Percentiles rank a stretch among this genome's conserved stretches.
These are phyloP conservation scores for Starmerella bombicola DNA, from an alignment of 805 yeast species.

Conservation along the genomic window DNA sequence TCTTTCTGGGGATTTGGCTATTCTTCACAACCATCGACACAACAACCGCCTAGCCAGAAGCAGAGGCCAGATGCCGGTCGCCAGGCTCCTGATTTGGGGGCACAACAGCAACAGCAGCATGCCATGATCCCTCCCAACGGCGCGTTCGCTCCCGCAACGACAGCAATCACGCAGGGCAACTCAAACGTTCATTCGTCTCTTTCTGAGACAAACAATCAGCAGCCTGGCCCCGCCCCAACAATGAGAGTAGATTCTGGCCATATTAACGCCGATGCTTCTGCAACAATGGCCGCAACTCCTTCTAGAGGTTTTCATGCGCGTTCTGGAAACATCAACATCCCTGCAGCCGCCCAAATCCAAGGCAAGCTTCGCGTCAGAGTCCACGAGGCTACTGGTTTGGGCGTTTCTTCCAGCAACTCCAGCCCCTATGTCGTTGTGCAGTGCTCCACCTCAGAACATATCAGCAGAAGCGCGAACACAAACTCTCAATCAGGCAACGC, in stretches of 20 bases:
- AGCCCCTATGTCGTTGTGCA: conserved; percentile 66
- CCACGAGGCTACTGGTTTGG: conserved; percentile 47
- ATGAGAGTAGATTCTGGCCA: background rate
- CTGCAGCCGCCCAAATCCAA: conserved; percentile 19
- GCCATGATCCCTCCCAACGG: conserved; percentile 18
- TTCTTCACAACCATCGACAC: conserved; percentile 10
- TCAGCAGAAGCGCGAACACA: conserved; percentile 37
- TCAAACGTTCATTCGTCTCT: background rate
- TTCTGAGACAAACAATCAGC: background rate
- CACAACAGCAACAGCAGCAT: background rate
- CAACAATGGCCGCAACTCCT: conserved; percentile 1
- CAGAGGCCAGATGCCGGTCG: background rate
- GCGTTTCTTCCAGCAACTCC: conserved; percentile 24
- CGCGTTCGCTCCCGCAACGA: conserved; percentile 19
- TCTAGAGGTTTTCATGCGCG: background rate
- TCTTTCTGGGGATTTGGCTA: conserved; percentile 22
- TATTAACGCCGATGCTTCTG: background rate
- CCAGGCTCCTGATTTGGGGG: background rate
- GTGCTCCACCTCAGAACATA: conserved; percentile 81
- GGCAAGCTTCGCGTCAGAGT: conserved; percentile 77
- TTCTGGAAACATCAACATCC: conserved; percentile 12
- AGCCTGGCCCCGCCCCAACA: background rate
- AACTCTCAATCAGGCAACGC: conserved; percentile 17
- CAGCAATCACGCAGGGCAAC: conserved; percentile 15
- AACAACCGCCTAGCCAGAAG: background rate